phyloP scores from a whole-genome alignment of 345 rosid genomes.

The Diplotaxis tenuifolia region DNA sequence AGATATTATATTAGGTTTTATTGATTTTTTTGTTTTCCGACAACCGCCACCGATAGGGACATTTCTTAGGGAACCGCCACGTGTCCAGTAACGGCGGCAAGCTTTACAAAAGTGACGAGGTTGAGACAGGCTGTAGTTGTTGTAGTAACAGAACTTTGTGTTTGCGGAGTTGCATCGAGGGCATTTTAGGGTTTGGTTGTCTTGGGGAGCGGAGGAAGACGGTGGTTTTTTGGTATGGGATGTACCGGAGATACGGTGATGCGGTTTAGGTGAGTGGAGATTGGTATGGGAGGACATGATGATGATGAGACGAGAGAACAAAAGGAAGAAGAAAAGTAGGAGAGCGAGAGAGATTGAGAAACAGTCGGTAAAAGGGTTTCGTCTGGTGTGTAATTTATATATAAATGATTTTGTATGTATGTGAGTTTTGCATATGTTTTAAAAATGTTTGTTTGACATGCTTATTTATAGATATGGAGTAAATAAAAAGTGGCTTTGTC shows the following conservation, averaged over 20 bases:
- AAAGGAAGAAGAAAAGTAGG: not conserved
- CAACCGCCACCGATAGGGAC: conserved; percentile 89
- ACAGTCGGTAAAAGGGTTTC: conserved; percentile 32
- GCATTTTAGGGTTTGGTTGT: conserved; percentile 53
- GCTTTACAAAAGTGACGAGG: conserved; percentile 90
- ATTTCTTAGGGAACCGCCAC: conserved; percentile 80
- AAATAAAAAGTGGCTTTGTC: not conserved
- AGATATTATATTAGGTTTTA: conserved; percentile 39
- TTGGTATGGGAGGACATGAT: conserved; percentile 37
- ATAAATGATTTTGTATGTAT: not conserved
- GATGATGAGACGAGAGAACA: conserved; percentile 2
- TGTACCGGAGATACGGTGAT: conserved; percentile 22
- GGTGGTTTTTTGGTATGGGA: conserved; percentile 40
- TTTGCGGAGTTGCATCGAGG: conserved; percentile 86
- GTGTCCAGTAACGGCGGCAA: conserved; percentile 86
- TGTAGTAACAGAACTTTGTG: conserved; percentile 93
- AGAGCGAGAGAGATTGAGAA: conserved; percentile 6
- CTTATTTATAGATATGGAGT: not conserved
- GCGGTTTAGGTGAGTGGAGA: conserved; percentile 28
- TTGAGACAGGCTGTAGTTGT: conserved; percentile 84
- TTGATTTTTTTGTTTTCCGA: conserved; percentile 70
- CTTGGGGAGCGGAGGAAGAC: conserved; percentile 34
- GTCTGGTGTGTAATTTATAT: conserved; percentile 9
- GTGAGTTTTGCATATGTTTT: not conserved
- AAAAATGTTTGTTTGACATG: not conserved